Conservation (phyloP, 129 eudicot genomes). For the carrot (Daucus carota) region DNA sequence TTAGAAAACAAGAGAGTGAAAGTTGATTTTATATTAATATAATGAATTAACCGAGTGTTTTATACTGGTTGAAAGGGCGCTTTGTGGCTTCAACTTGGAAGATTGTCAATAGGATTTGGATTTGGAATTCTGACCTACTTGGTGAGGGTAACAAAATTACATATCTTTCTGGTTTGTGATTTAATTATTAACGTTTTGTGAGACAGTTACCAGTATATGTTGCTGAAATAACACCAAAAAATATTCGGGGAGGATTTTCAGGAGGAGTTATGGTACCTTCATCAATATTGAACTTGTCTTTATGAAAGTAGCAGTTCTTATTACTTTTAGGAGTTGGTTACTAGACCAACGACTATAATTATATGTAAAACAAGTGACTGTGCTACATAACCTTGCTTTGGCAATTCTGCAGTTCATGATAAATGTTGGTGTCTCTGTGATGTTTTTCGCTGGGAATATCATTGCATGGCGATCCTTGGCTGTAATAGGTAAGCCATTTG, state of each 20-base stretch:
- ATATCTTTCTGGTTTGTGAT: background rate
- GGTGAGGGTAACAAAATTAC: constrained; percentile 7
- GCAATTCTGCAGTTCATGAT: constrained; percentile 18
- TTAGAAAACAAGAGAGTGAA: background rate
- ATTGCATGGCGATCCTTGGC: constrained; percentile 31
- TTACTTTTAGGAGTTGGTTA: background rate
- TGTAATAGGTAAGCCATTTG: constrained; percentile 18
- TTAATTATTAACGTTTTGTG: background rate
- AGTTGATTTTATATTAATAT: background rate
- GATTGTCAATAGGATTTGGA: constrained; percentile 20
- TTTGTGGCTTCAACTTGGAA: constrained; percentile 25
- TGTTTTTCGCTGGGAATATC: constrained; percentile 23
- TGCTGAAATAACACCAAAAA: constrained; percentile 33
- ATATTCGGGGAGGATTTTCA: constrained; percentile 29
- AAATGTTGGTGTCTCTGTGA: constrained; percentile 22
- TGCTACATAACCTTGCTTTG: background rate
- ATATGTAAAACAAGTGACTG: background rate
- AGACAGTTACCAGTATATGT: constrained; percentile 28
- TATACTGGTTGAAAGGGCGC: constrained; percentile 13
- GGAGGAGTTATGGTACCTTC: constrained; percentile 17
- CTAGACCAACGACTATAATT: background rate
- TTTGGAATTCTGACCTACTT: constrained; percentile 17
- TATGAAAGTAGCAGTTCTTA: too few species aligned
- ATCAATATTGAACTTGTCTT: too few species aligned
- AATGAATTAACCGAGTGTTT: background rate